Evolutionary conservation across 1,284 basidiomycete species (phyloP).

Genomic region (Mycena sp.): DNA sequence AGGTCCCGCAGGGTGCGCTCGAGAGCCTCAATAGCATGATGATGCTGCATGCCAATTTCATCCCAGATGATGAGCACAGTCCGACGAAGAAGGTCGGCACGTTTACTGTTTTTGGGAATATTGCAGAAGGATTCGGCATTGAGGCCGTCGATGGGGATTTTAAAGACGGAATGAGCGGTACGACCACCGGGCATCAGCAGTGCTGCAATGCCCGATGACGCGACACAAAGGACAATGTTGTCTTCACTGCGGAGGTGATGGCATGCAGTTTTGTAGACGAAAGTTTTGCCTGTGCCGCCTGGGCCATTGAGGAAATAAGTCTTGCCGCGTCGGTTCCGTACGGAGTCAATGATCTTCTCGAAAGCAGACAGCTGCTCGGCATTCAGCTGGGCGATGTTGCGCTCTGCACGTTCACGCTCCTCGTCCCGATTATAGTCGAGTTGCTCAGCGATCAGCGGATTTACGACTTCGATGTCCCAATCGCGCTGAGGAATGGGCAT

Average conservation of each 20-base stretch:
- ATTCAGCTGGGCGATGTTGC: slow-evolving; percentile 33
- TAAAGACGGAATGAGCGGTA: slow-evolving; percentile 45
- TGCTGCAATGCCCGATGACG: slow-evolving; percentile 50
- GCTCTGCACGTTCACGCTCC: slow-evolving; percentile 17
- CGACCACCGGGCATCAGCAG: slow-evolving; percentile 41
- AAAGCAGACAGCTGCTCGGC: slow-evolving; percentile 41
- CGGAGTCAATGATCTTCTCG: slow-evolving; percentile 39
- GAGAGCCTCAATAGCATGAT: slow-evolving; percentile 42
- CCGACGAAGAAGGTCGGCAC: slow-evolving; percentile 38
- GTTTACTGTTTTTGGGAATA: slow-evolving; percentile 38
- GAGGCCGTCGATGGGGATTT: slow-evolving; percentile 40
- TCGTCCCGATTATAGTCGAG: slow-evolving; percentile 32
- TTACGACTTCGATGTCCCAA: slow-evolving; percentile 35
- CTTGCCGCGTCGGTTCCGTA: slow-evolving; percentile 10
- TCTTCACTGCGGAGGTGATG: slow-evolving; percentile 31
- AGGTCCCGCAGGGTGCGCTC: slow-evolving; percentile 46
- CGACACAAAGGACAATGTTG: slow-evolving; percentile 46
- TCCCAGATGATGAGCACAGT: slow-evolving; percentile 49
- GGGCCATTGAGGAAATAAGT: slow-evolving; percentile 50
- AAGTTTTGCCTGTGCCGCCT: slow-evolving; percentile 54
- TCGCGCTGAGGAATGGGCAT: slow-evolving; percentile 42
- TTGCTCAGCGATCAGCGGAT: slow-evolving; percentile 43
- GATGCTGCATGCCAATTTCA: slow-evolving; percentile 48
- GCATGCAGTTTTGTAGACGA: slow-evolving; percentile 44
- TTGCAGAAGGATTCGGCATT: slow-evolving; percentile 33